A percentile compares a stretch with the other conserved stretches of the same genome.
Conservation (phyloP, 306 rosid species). For the Castanospermum australe region DNA sequence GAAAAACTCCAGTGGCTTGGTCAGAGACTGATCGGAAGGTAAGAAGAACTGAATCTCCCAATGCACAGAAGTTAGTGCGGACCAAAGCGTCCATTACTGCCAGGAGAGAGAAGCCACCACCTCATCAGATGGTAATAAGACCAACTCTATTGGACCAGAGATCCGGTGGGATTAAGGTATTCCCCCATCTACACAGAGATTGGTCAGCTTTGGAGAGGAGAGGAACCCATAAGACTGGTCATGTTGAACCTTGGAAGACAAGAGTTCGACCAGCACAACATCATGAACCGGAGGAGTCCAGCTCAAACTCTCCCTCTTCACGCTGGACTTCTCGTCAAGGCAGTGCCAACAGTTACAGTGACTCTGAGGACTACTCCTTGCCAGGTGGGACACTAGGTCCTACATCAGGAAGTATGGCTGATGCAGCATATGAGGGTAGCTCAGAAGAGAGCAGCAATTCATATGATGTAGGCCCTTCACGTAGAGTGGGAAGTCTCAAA, state of each 20-base stretch:
- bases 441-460: slow-evolving; percentile 33
- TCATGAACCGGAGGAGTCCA: slow-evolving; percentile 25
- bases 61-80: background rate
- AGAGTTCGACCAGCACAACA: background rate
- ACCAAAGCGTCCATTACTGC: background rate
- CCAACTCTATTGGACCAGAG: slow-evolving; percentile 48
- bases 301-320: slow-evolving; percentile 31
- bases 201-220: background rate
- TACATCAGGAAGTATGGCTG: slow-evolving; percentile 2
- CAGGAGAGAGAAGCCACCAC: slow-evolving; percentile 15
- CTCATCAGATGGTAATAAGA: slow-evolving; percentile 31
- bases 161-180: slow-evolving; percentile 22
- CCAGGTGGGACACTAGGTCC: slow-evolving; percentile 7
- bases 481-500: slow-evolving; percentile 27
- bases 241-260: background rate
- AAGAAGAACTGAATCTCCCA: slow-evolving; percentile 6
- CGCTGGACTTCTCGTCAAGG: slow-evolving; percentile 37
- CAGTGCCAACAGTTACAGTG: slow-evolving; percentile 1
- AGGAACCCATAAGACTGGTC: slow-evolving; percentile 16
- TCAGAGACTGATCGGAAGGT: background rate
- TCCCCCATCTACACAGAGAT: slow-evolving; percentile 29
- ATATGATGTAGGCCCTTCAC: slow-evolving; percentile 21
- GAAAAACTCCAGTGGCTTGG: slow-evolving; percentile 18
- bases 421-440: slow-evolving; percentile 24
- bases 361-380: slow-evolving; percentile 25